Evolutionary conservation across 2,329 filamentous ascomycete species (phyloP).

Genomic region (Periconia sp.): DNA sequence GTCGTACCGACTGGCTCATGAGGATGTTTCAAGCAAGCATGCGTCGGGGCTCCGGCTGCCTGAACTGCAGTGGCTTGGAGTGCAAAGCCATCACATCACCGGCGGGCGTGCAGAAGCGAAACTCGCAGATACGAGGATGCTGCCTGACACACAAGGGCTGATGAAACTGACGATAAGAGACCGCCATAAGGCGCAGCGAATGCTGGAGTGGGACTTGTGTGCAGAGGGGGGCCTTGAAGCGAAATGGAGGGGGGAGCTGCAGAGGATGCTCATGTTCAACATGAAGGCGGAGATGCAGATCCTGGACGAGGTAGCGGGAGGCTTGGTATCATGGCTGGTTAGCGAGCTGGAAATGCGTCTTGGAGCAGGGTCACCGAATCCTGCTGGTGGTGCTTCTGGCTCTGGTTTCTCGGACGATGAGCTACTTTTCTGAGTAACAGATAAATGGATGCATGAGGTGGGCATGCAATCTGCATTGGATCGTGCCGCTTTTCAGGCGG

Average conservation of each 20-base stretch:
- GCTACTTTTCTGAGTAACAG: conserved; percentile 26
- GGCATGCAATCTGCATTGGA: conserved; percentile 2
- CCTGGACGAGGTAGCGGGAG: conserved; percentile 51
- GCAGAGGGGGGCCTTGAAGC: conserved; percentile 36
- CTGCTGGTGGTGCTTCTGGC: conserved; percentile 3
- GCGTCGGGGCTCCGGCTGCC: conserved; percentile 44
- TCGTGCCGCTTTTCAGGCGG: conserved; percentile 2
- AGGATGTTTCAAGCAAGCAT: conserved; percentile 50
- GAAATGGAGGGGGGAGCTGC: conserved; percentile 60
- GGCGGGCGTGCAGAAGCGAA: conserved; percentile 14
- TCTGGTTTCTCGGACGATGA: conserved; percentile 22
- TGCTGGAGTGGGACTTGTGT: conserved; percentile 52
- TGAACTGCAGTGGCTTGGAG: conserved; percentile 65
- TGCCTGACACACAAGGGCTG: conserved; percentile 41
- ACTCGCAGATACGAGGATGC: conserved; percentile 11
- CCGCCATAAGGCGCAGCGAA: conserved; percentile 57
- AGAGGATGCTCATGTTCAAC: conserved; percentile 73
- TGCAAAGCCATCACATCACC: conserved; percentile 43
- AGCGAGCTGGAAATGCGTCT: conserved; percentile 17
- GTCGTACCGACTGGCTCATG: conserved; percentile 64
- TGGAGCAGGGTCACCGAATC: conserved; percentile 1
- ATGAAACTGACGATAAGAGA: conserved; percentile 59
- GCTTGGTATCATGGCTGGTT: conserved; percentile 35
- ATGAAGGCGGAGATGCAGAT: conserved; percentile 78
- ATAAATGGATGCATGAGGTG: background rate